phyloP scores from a whole-genome alignment of 306 rosid genomes.

The Inga laurina region DNA sequence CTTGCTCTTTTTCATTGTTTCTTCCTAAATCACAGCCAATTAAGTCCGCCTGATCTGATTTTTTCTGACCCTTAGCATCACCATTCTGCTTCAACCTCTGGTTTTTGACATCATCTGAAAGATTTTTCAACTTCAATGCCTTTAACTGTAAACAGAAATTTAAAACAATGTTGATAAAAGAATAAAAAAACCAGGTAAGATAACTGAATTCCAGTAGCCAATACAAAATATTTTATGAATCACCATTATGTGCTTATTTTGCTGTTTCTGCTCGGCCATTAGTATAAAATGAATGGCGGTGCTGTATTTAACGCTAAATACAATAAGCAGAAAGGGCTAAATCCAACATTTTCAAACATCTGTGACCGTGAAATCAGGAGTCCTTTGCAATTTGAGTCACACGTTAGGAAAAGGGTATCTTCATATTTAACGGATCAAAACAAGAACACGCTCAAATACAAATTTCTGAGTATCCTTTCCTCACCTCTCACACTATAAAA shows the following conservation, averaged over 20 bases:
- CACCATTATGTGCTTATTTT: background rate
- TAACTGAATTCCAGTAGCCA: constrained; percentile 11
- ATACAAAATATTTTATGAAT: constrained; percentile 13
- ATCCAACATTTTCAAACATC: constrained; percentile 13
- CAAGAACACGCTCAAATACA: background rate
- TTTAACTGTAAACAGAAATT: constrained; percentile 52
- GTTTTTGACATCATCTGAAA: constrained; percentile 68
- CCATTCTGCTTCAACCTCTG: constrained; percentile 65
- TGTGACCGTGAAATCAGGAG: constrained; percentile 7
- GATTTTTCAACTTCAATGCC: constrained; percentile 67
- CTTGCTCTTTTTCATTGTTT: constrained; percentile 48
- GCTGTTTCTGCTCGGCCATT: constrained; percentile 5
- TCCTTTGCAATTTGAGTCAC: background rate
- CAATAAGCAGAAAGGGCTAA: constrained; percentile 5
- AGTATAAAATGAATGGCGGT: background rate
- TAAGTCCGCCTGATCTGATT: constrained; percentile 38
- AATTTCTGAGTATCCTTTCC: background rate
- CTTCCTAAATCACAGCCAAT: constrained; percentile 37
- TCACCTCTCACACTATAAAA: background rate
- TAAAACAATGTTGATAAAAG: background rate
- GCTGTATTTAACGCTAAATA: background rate
- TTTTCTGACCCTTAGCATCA: constrained; percentile 49
- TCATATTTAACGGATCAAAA: background rate
- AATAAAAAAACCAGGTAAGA: background rate
- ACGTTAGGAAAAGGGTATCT: background rate